These are phyloP conservation scores for Trichoderma gamsii DNA, from an alignment of 495 filamentous ascomycete species.

Conservation along the genomic window DNA sequence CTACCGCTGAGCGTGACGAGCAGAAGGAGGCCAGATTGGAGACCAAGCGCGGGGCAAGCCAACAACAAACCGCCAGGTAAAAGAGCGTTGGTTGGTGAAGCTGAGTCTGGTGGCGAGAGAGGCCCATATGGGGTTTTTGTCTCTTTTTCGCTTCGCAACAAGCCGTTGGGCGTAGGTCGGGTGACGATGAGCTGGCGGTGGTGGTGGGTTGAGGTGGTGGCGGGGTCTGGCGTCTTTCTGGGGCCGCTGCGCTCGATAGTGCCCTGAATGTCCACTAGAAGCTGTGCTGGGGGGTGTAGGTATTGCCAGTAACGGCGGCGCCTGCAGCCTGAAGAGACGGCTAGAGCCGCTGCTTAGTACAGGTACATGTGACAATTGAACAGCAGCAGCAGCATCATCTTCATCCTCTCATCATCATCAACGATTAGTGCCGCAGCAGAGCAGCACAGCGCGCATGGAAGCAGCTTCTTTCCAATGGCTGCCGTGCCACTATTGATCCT, in stretches of 20 bases:
- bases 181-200: slow-evolving; percentile 12
- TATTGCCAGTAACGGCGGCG: too few relatives aligned
- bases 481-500: too few relatives aligned
- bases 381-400: too few relatives aligned
- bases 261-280: too few relatives aligned
- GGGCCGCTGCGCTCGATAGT: not conserved
- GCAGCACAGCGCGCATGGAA: too few relatives aligned
- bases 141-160: not conserved
- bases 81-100: not conserved
- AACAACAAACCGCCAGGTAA: not conserved
- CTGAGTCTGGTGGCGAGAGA: not conserved
- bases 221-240: not conserved
- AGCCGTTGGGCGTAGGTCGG: slow-evolving; percentile 3
- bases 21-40: not conserved
- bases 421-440: too few relatives aligned
- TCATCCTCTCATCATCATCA: too few relatives aligned
- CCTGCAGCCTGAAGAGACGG: too few relatives aligned
- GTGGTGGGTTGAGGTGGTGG: not conserved
- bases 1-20: not conserved
- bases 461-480: too few relatives aligned
- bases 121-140: not conserved
- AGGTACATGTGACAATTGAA: too few relatives aligned
- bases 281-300: too few relatives aligned
- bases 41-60: not conserved
- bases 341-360: too few relatives aligned